phyloP scores from a whole-genome alignment of 148 eudicot species.

The Nepenthes mirabilis region DNA sequence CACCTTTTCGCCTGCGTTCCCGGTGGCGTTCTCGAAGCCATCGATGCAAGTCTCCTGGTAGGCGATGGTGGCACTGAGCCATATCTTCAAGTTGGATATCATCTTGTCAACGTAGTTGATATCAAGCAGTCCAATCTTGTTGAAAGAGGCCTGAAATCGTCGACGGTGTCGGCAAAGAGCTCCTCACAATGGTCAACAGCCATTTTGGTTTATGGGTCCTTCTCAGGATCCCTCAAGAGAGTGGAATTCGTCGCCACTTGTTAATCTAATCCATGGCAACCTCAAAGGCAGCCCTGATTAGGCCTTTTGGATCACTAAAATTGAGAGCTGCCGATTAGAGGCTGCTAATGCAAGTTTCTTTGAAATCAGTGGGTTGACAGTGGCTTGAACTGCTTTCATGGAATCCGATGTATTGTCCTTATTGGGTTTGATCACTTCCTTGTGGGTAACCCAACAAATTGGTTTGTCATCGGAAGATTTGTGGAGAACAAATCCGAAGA shows the following conservation, averaged over 20 bases:
- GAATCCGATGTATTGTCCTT: constrained; percentile 5
- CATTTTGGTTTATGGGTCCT: constrained; percentile 27
- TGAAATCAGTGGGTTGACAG: constrained; percentile 51
- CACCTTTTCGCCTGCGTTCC: constrained; percentile 37
- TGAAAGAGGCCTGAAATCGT: constrained; percentile 37
- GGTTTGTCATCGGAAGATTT: no score
- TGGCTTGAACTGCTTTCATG: constrained; percentile 35
- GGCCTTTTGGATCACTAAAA: constrained; percentile 45
- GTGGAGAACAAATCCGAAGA: no score
- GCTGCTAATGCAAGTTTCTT: constrained; percentile 35
- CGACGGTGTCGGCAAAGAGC: constrained; percentile 27
- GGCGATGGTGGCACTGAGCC: constrained; percentile 68
- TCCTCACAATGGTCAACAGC: constrained; percentile 42
- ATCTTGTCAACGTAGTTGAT: constrained; percentile 12
- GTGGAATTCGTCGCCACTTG: constrained; percentile 18
- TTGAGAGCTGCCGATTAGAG: constrained; percentile 13
- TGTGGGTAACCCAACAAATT: no score
- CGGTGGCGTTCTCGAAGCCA: constrained; percentile 46
- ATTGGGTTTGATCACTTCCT: no score
- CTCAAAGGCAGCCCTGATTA: constrained; percentile 36
- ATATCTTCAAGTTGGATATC: constrained; percentile 32
- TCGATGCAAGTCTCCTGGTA: constrained; percentile 71
- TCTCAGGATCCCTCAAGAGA: constrained; percentile 18
- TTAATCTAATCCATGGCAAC: constrained; percentile 25
- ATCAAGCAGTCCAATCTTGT: constrained; percentile 23